These are phyloP conservation scores for Eutrema japonicum DNA, from an alignment of 345 rosid species.

Conservation along the genomic window DNA sequence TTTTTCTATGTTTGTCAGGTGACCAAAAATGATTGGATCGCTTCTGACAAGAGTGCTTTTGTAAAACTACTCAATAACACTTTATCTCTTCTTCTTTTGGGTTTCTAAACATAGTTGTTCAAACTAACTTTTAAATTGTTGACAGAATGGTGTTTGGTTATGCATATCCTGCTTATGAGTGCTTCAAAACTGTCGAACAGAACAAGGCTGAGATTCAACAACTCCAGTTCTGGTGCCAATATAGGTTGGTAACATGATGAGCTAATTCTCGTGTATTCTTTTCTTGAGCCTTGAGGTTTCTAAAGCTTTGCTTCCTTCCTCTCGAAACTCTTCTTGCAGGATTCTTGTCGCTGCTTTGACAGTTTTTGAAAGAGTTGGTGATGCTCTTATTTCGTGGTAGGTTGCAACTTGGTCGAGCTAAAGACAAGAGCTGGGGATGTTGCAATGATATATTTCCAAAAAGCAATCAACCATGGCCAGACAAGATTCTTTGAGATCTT, in stretches of 20 bases:
- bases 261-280: not conserved
- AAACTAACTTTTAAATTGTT: not conserved
- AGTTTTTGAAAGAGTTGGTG: constrained; percentile 69
- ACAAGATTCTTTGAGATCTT: constrained; percentile 53
- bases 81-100: not conserved
- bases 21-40: constrained; percentile 55
- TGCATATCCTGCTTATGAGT: constrained; percentile 79
- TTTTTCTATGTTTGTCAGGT: constrained; percentile 23
- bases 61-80: constrained; percentile 44
- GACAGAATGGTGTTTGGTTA: constrained; percentile 71
- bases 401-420: constrained; percentile 51
- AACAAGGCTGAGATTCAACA: constrained; percentile 54
- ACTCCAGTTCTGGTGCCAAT: constrained; percentile 80
- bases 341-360: constrained; percentile 72
- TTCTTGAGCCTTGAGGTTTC: not conserved
- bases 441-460: constrained; percentile 50
- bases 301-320: not conserved
- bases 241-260: constrained; percentile 68
- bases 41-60: constrained; percentile 58
- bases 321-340: constrained; percentile 46
- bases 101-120: not conserved
- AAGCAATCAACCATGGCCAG: constrained; percentile 57
- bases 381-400: constrained; percentile 69
- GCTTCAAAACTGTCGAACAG: constrained; percentile 66
- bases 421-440: constrained; percentile 54